Base-by-base conservation (phyloP, 805 yeast genomes). In the Yarrowia yakushimensis region DNA sequence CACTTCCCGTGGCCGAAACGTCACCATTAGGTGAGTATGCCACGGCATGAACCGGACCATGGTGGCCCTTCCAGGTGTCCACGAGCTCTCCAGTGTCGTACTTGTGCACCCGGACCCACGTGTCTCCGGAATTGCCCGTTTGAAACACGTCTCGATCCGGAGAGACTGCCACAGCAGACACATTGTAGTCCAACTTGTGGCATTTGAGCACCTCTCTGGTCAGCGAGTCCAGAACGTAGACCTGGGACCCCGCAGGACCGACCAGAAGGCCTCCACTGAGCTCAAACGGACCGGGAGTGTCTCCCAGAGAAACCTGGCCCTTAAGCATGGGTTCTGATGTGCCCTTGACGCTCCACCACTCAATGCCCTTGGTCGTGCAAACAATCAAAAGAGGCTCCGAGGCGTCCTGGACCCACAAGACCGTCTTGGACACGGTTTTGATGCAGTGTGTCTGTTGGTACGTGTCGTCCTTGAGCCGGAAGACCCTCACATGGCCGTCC, bases 31-130 rank as follows among this genome's bases (percentile, higher is more conserved):
- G 96, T 45, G 97, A 96, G 72, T 93, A 93, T 11, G 93, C 83
- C 36, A 94, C 78, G 64, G 90, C 85, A 2, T 96, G 89, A 4
- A 94, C 86, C 0, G 99, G 99, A 3, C 97, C 99, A 70, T 90
- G 97, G 74, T 94, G 99, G 9, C 98, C 99, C 9, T 93, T 79
- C 62, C 90, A 77, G n/a, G 88, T 82, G 71, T 94, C 99, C 63
- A 94, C 80, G 48, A 94, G 77, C 72, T 90, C 96, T 1, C 96
- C 87, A 0, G 97, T 90, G 76, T 91, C 67, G 34, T 65, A 65
- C 41, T 69, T 71, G 61, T 72, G 72, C 5, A 71, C 34, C 13
- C 75, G 65, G 8, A 72, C 71, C 72, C 73, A 72, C 6, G 75
- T 72, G 43, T 72, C 75, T 1, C 46, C 60, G 5, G 68, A 30